A percentile compares a stretch with the other conserved stretches of the same genome.
Conservation (phyloP, 2,329 filamentous ascomycete genomes). For the Fusarium temperatum region DNA sequence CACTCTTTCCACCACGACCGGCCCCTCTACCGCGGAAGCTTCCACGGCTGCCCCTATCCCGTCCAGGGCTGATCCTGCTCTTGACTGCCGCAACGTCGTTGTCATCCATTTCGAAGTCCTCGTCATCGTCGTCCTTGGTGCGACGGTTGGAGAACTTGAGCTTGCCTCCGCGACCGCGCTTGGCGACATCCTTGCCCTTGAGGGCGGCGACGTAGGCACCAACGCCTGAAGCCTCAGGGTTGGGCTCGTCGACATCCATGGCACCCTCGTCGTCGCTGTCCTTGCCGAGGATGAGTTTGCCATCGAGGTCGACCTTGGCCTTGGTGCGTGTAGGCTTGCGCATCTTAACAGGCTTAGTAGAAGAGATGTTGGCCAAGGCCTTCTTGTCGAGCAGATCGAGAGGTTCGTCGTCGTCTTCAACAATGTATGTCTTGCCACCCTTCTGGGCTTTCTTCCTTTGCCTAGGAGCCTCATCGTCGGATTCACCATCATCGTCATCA, state of each 20-base stretch:
- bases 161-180: constrained; percentile 71
- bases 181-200: constrained; percentile 71
- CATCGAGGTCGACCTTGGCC: constrained; percentile 77
- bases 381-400: constrained; percentile 91
- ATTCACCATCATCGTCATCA: constrained; percentile 61
- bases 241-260: constrained; percentile 72
- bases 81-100: constrained; percentile 63
- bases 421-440: constrained; percentile 81
- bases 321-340: constrained; percentile 66
- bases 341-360: constrained; percentile 79
- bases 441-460: constrained; percentile 63
- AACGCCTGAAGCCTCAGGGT: constrained; percentile 67
- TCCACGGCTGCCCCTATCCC: constrained; percentile 50
- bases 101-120: constrained; percentile 64
- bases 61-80: constrained; percentile 55
- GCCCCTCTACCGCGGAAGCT: constrained; percentile 45
- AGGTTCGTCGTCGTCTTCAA: constrained; percentile 94
- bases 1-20: constrained; percentile 50
- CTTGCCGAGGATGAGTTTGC: constrained; percentile 79
- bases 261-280: constrained; percentile 61
- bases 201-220: constrained; percentile 76
- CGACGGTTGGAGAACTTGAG: constrained; percentile 76
- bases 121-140: constrained; percentile 55
- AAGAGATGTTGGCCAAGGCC: constrained; percentile 91
- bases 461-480: constrained; percentile 66